Conservation (phyloP, 257 asterid species). For the Lycium barbarum region DNA sequence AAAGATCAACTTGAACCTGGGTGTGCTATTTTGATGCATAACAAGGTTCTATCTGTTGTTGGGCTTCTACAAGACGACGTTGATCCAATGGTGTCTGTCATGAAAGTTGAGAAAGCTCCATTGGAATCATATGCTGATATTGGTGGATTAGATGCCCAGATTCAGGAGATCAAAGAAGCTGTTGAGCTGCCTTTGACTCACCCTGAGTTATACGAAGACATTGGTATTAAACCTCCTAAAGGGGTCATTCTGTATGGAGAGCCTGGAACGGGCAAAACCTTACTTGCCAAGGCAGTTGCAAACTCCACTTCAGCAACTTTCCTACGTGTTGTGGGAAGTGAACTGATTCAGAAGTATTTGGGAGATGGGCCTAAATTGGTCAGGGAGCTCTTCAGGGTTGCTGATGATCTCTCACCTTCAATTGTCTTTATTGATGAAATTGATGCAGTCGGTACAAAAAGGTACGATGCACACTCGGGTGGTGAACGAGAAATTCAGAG, state of each 20-base stretch:
- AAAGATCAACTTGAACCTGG: slow-evolving; percentile 99
- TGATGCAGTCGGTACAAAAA: slow-evolving; percentile 93
- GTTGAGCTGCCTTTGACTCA: slow-evolving; percentile 65
- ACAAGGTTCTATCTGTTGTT: slow-evolving; percentile 96
- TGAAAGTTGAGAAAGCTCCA: slow-evolving; percentile 99
- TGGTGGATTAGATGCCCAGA: slow-evolving; percentile 63
- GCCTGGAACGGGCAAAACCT: slow-evolving; percentile 97
- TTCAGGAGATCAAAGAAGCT: slow-evolving; percentile 65
- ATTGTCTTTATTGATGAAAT: slow-evolving; percentile 97
- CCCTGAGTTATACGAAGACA: slow-evolving; percentile 69
- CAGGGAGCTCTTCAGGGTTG: slow-evolving; percentile 95
- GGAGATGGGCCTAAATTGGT: slow-evolving; percentile 99
- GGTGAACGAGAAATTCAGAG: slow-evolving; percentile 99
- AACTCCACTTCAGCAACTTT: slow-evolving; percentile 97
- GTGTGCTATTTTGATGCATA: slow-evolving; percentile 92
- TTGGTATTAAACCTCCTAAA: slow-evolving; percentile 89
- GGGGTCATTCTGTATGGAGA: slow-evolving; percentile 97
- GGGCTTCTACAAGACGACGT: slow-evolving; percentile 97
- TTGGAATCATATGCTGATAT: slow-evolving; percentile 90
- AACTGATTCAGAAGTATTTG: slow-evolving; percentile 85
- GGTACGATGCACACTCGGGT: slow-evolving; percentile 98
- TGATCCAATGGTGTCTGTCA: slow-evolving; percentile 96
- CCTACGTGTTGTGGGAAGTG: slow-evolving; percentile 98
- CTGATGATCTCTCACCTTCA: slow-evolving; percentile 98
- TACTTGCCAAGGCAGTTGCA: slow-evolving; percentile 99